Evolutionary conservation across 1,139 yeast genomes (phyloP), one percentile per base, ranked within the genome.

Genomic region (Pichia kudriavzevii): DNA sequence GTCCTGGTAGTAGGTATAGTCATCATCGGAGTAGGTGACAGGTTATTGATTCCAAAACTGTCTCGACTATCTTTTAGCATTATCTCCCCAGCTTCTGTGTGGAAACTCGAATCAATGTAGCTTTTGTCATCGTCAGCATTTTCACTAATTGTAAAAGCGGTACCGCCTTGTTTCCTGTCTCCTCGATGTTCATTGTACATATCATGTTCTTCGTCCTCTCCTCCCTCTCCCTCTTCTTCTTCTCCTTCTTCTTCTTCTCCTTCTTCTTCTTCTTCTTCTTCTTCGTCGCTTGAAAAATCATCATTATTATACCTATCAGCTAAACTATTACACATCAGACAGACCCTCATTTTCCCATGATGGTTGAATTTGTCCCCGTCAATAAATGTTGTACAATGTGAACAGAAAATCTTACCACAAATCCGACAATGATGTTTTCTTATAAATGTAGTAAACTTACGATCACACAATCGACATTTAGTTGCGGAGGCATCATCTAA

Each of bases 331-430:
- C 97, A 87, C 3, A 82, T 78, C 40, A 72, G 68, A 52, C 97
- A 87, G 2, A 84, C 87, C 36, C 95, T 62, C 63, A 87, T 69
- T 45, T 72, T 75, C 22, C 88, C 94, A 24, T 67, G 66, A 47
- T 75, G 74, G 24, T 71, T 69, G 53, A 85, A 84, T 49, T 75
- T 76, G 27, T 73, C 75, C 27, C 94, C 94, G 3, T 85, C 71
- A 10, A 87, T 75, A 45, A 85, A 70, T 4, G 74, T 61, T 0
- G 96, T 87, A 56, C 98, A 91, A n/a, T 72, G 69, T 22, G 84
- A 71, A 57, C 98, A 91, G 52, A 87, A 91, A 28, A 91, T 91
- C 56, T 88, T 96, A 3, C 97, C 97, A 59, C 98, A 91, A 34
- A 88, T 78, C 33, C 98, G 65, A 53, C 98, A 91, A 57, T 91